phyloP scores from a whole-genome alignment of 2,329 filamentous ascomycete genomes.

The Pseudogymnoascus sp. region DNA sequence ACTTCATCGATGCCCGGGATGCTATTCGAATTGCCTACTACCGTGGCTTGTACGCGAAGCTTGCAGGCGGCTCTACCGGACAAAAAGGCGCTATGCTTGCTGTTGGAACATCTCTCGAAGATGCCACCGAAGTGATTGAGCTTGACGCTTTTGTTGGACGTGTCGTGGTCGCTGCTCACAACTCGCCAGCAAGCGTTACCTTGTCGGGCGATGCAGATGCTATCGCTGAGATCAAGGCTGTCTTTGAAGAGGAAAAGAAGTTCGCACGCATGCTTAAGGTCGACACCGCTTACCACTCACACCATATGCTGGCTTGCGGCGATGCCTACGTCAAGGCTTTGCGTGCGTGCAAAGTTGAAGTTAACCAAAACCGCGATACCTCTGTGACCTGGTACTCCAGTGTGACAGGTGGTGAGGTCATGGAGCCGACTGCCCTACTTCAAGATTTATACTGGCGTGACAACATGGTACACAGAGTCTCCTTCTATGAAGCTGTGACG shows the following conservation, averaged over 20 bases:
- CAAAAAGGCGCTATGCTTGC: slow-evolving; percentile 45
- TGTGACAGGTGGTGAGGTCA: slow-evolving; percentile 11
- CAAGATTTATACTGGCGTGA: slow-evolving; percentile 33
- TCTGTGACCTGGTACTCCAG: slow-evolving; percentile 16
- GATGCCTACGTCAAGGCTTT: slow-evolving; percentile 16
- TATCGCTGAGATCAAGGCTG: slow-evolving; percentile 12
- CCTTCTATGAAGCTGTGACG: slow-evolving; percentile 33
- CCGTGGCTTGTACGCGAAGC: slow-evolving; percentile 14
- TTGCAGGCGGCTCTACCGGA: slow-evolving; percentile 22
- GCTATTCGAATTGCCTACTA: slow-evolving; percentile 38
- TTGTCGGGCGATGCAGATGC: slow-evolving; percentile 16
- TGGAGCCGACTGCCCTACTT: slow-evolving; percentile 17
- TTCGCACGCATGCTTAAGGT: slow-evolving; percentile 19
- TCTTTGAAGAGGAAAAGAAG: slow-evolving; percentile 14
- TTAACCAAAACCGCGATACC: not conserved
- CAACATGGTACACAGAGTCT: slow-evolving; percentile 35
- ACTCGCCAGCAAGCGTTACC: slow-evolving; percentile 22
- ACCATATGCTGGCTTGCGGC: slow-evolving; percentile 26
- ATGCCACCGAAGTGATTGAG: slow-evolving; percentile 14
- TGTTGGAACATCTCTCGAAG: slow-evolving; percentile 29
- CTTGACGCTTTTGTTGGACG: slow-evolving; percentile 8
- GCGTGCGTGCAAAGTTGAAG: slow-evolving; percentile 11
- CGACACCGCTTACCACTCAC: slow-evolving; percentile 25
- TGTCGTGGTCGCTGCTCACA: slow-evolving; percentile 28
- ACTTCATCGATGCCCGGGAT: slow-evolving; percentile 24